Evolutionary conservation across 192 early-diverging fungal genomes (phyloP).

Genomic region (Coemansia sp.): DNA sequence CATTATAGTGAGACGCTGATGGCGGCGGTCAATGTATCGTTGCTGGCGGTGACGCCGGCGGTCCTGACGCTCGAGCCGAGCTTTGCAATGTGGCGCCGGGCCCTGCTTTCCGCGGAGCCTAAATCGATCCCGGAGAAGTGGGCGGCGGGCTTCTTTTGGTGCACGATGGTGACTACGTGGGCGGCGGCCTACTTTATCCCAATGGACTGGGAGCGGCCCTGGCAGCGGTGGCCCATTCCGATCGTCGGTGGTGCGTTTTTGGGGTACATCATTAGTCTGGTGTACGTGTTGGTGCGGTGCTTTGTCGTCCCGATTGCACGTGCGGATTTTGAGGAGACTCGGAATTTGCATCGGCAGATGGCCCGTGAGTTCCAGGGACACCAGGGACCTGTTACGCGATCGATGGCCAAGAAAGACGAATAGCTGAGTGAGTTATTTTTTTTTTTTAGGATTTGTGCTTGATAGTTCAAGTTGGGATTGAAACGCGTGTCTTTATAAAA

Average conservation of each 20-base stretch:
- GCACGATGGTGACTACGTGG: conserved; percentile 31
- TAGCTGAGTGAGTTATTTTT: background rate
- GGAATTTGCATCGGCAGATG: conserved; percentile 10
- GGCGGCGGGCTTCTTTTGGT: conserved; percentile 50
- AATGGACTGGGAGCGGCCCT: conserved; percentile 52
- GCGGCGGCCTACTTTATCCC: conserved; percentile 41
- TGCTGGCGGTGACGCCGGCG: conserved; percentile 42
- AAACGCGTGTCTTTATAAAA: no score
- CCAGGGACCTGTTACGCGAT: background rate
- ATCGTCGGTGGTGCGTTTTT: conserved; percentile 43
- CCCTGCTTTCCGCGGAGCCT: conserved; percentile 14
- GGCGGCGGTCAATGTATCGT: conserved; percentile 34
- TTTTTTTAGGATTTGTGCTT: no score
- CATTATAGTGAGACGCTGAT: conserved; percentile 31
- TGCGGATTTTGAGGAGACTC: conserved; percentile 29
- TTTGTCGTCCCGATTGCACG: conserved; percentile 29
- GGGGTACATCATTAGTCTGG: conserved; percentile 32
- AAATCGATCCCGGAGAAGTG: conserved; percentile 42
- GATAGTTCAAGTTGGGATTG: no score
- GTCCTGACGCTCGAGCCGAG: conserved; percentile 30
- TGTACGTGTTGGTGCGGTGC: conserved; percentile 41
- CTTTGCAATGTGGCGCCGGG: conserved; percentile 16
- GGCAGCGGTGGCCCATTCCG: conserved; percentile 52
- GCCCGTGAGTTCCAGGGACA: background rate
- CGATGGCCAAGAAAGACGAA: conserved; percentile 12